Evolutionary conservation across 176 grass and related monocot genomes (phyloP), one percentile per base, ranked within the genome.

Genomic region (Rhynchospora pubera): DNA sequence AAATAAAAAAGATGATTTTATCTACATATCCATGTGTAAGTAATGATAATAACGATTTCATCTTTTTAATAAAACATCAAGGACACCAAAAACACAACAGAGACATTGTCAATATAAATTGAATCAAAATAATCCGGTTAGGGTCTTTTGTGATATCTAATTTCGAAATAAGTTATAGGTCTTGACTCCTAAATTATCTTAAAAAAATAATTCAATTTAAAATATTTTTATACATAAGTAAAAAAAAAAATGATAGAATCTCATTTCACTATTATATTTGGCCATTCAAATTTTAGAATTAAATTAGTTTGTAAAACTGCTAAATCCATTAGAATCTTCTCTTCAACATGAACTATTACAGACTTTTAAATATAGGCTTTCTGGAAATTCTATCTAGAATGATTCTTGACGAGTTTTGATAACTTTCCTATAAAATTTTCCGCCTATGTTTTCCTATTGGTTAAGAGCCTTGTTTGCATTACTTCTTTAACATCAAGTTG

Each of bases 391-490:
- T 55, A 76, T 12, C 0, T 53, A 52, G 72, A 76, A 76, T 55
- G 22, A 76, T 76, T 76, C 23, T 55, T 55, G 72, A 56, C 1
- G 22, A 76, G 72, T 24, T 7, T 75, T 52, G 43, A 3, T 39
- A 0, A 9, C 22, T 65, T 43, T 12, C 51, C 5, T 13, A 65
- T 81, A 81, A 81, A 81, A 10, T 63, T 63, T 81, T 81, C 79
- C 79, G 79, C 42, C 79, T 46, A 51, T 63, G 58, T 50, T 81
- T 57, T 51, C 58, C 60, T 14, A 81, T 81, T 81, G 79, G 79
- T 18, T 64, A 48, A 39, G 28, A 80, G 57, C 28, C 51, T 57
- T 80, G 14, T 81, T 74, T 22, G 19, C 8, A 65, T 65, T 15
- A 44, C 28, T 81, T 57, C 0, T 26, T 75, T 75, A 52, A 76